phyloP scores from a whole-genome alignment of 805 yeast species.

The Jamesozyma rosinii region DNA sequence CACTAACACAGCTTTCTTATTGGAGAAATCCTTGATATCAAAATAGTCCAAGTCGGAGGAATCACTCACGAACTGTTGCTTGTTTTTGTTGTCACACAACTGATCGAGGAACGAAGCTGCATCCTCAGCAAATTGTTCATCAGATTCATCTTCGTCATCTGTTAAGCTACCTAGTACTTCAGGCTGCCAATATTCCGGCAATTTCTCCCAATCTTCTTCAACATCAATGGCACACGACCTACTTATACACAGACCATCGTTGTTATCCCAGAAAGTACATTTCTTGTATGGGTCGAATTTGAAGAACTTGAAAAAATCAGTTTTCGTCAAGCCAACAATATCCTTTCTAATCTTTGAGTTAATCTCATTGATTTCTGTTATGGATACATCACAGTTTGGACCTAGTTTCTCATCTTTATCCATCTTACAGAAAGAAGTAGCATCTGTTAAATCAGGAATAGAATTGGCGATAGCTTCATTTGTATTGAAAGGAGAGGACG shows the following conservation, averaged over 20 bases:
- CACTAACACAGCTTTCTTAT: slow-evolving; percentile 69
- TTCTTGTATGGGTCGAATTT: slow-evolving; percentile 71
- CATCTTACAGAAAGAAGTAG: slow-evolving; percentile 27
- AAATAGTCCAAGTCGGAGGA: slow-evolving; percentile 53
- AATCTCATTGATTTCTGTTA: slow-evolving; percentile 41
- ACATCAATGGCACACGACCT: slow-evolving; percentile 86
- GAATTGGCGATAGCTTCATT: not conserved
- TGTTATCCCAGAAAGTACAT: slow-evolving; percentile 82
- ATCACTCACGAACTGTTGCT: slow-evolving; percentile 5
- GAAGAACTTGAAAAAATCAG: slow-evolving; percentile 82
- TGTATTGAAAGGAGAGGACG: not conserved
- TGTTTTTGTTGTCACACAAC: slow-evolving; percentile 26
- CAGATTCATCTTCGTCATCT: slow-evolving; percentile 20
- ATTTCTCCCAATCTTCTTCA: slow-evolving; percentile 59
- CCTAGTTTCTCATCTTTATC: slow-evolving; percentile 27
- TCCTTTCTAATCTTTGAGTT: slow-evolving; percentile 47
- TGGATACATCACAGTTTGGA: slow-evolving; percentile 34
- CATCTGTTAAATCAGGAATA: not conserved
- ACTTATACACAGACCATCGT: slow-evolving; percentile 72
- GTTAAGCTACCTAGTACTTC: slow-evolving; percentile 43
- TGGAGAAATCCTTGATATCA: slow-evolving; percentile 50
- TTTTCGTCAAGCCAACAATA: slow-evolving; percentile 48
- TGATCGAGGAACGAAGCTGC: slow-evolving; percentile 33
- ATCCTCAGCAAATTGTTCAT: slow-evolving; percentile 8
- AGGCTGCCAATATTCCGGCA: slow-evolving; percentile 68